phyloP scores from a whole-genome alignment of 768 basidiomycete species.

The Paxillus rubicundulus region DNA sequence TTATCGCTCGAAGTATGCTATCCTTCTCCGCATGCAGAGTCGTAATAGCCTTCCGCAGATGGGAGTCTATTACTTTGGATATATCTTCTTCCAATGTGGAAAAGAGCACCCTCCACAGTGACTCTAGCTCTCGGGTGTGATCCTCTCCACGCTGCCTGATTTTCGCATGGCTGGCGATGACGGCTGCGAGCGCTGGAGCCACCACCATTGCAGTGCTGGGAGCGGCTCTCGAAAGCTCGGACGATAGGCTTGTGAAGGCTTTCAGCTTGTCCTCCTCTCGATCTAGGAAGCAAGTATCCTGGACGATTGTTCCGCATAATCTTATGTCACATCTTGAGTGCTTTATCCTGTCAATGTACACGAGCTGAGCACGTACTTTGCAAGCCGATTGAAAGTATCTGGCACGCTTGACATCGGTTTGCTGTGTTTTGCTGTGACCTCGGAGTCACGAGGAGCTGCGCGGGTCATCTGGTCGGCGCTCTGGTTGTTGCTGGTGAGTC shows the following conservation, averaged over 20 bases:
- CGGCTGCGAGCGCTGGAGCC: constrained; percentile 45
- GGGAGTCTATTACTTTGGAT: constrained; percentile 34
- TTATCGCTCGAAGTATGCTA: constrained; percentile 16
- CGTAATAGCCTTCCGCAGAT: constrained; percentile 33
- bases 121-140: constrained; percentile 39
- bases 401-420: constrained; percentile 13
- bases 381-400: constrained; percentile 41
- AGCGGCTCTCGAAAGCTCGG: constrained; percentile 45
- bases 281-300: constrained; percentile 41
- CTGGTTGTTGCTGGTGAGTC: constrained; percentile 1
- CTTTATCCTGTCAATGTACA: not conserved
- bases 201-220: constrained; percentile 41
- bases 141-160: constrained; percentile 42
- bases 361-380: constrained; percentile 24
- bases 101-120: constrained; percentile 48
- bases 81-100: constrained; percentile 41
- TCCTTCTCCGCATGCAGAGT: constrained; percentile 33
- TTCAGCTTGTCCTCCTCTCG: constrained; percentile 47
- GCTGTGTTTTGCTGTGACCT: not conserved
- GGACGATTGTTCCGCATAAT: constrained; percentile 44
- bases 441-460: not conserved
- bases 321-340: constrained; percentile 28
- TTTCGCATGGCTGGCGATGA: constrained; percentile 42
- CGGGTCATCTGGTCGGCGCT: constrained; percentile 4
- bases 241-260: constrained; percentile 49